These are phyloP conservation scores for Hordeum vulgare DNA, from an alignment of 176 grass and related monocot species.

Conservation along the genomic window MorexV3_pseudomolecules_assembly NC_058523.1:90465175-90465674, in stretches of 20 bases:
- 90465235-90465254: not conserved
- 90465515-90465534: not conserved
- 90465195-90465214: not conserved
- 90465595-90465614: not conserved
- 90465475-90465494: not conserved
- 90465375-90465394: not conserved
- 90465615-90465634: not conserved
- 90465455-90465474: not conserved
- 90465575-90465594: not conserved
- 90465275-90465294: not conserved
- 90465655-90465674: not conserved
- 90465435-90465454: not conserved
- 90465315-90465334: not conserved
- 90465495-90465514: not conserved
- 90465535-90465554: not conserved
- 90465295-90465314: not conserved
- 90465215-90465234: not conserved
- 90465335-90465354: not conserved
- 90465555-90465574: not conserved
- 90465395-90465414: not conserved
- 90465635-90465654: not conserved
- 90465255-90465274: not conserved
- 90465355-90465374: not conserved
- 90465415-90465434: not conserved
- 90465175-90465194: not conserved